Percentiles rank a stretch among this genome's conserved stretches.
Evolutionary conservation across 805 yeast species (phyloP).

Genomic region (Ogataea sp.): DNA sequence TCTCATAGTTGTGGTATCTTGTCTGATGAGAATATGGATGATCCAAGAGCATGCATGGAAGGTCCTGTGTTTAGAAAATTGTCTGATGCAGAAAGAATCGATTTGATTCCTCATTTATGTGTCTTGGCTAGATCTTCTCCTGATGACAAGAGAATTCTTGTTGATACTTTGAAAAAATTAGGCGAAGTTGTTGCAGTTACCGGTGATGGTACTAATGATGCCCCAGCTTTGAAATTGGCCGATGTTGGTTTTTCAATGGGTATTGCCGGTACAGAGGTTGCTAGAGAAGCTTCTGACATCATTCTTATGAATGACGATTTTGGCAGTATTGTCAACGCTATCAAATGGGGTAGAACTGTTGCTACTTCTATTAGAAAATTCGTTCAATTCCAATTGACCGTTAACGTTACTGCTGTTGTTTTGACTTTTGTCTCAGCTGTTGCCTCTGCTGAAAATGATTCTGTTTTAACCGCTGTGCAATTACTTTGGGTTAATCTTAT

Average conservation of each 20-base stretch:
- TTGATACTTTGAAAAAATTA: conserved; percentile 64
- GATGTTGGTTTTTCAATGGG: conserved; percentile 99
- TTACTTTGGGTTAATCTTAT: conserved; percentile 94
- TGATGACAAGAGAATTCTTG: conserved; percentile 85
- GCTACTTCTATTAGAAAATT: conserved; percentile 91
- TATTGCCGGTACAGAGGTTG: conserved; percentile 96
- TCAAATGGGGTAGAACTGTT: conserved; percentile 98
- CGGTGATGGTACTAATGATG: conserved; percentile 99
- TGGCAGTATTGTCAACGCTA: conserved; percentile 89
- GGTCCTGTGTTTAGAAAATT: conserved; percentile 84
- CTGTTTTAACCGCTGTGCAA: conserved; percentile 96
- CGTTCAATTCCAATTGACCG: conserved; percentile 94
- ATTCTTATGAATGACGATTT: conserved; percentile 94
- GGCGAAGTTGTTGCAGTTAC: conserved; percentile 98
- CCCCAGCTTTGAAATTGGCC: conserved; percentile 93
- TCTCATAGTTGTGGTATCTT: conserved; percentile 80
- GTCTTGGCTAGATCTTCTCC: conserved; percentile 95
- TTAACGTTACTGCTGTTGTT: conserved; percentile 92
- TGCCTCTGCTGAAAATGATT: conserved; percentile 64
- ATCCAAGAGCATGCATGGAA: conserved; percentile 69
- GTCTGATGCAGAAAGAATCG: conserved; percentile 42
- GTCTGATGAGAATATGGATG: conserved; percentile 39
- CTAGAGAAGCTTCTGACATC: conserved; percentile 98
- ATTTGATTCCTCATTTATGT: conserved; percentile 62
- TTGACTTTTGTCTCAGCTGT: conserved; percentile 93